Conservation (phyloP, 208 protist genomes). For the Zelonia costaricensis region DNA sequence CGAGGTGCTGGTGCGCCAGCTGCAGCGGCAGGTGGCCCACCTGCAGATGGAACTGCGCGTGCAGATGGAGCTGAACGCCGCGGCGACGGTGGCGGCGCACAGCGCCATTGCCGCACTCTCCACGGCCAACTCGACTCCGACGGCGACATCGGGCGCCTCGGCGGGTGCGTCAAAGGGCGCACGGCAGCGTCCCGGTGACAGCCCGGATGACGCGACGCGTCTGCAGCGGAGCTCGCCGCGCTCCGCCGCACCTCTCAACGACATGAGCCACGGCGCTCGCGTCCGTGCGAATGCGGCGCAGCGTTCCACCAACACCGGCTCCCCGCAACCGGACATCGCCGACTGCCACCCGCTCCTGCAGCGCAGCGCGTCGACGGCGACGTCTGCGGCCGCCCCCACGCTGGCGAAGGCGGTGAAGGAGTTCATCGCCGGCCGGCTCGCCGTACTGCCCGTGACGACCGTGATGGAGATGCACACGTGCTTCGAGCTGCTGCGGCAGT, state of each 20-base stretch:
- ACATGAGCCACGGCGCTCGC: too few species aligned
- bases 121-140: not conserved
- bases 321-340: not conserved
- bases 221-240: too few species aligned
- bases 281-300: too few species aligned
- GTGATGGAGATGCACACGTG: conserved; percentile 87
- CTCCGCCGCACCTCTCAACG: too few species aligned
- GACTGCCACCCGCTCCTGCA: not conserved
- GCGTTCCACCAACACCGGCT: not conserved
- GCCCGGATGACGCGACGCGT: too few species aligned
- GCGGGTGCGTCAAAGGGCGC: too few species aligned
- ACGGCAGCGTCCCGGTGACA: too few species aligned
- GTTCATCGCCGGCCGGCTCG: conserved; percentile 66
- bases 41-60: conserved; percentile 91
- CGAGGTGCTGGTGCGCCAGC: conserved; percentile 59
- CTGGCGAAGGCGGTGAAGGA: conserved; percentile 53
- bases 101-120: not conserved
- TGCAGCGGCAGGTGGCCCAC: conserved; percentile 80
- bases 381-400: not conserved
- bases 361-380: not conserved
- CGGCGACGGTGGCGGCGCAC: not conserved
- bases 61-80: conserved; percentile 83
- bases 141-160: not conserved
- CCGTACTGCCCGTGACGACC: conserved; percentile 64
- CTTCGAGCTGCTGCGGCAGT: conserved; percentile 68